Conservation (phyloP, 148 eudicot genomes). For the Tetragonia tetragonoides region DNA sequence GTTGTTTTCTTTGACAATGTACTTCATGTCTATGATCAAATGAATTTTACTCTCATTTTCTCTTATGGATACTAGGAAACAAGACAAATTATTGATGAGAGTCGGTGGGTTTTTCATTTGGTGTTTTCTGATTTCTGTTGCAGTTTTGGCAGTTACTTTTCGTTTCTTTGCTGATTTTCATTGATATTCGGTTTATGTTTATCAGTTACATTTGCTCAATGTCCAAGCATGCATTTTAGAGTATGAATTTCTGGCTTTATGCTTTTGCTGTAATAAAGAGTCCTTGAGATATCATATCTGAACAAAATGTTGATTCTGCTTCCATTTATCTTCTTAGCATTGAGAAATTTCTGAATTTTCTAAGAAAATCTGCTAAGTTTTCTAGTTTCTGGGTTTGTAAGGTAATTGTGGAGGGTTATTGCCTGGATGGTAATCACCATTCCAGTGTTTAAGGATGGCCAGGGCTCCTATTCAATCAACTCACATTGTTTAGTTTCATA, state of each 20-base stretch:
- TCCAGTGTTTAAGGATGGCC: not conserved
- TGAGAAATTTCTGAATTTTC: not conserved
- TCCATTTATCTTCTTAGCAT: constrained; percentile 8
- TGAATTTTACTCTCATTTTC: not conserved
- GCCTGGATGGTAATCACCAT: not conserved
- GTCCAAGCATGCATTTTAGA: too few species aligned
- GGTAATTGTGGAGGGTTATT: not conserved
- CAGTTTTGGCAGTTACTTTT: too few species aligned
- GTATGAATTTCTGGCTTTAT: too few species aligned
- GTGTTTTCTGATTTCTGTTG: not conserved
- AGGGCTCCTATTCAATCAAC: not conserved
- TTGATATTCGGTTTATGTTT: too few species aligned
- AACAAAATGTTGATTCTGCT: constrained; percentile 9
- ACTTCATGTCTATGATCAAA: not conserved
- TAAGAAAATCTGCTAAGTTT: not conserved
- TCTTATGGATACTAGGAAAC: not conserved
- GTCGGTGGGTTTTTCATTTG: not conserved
- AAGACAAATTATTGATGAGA: not conserved
- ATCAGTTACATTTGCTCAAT: too few species aligned
- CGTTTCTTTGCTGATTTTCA: too few species aligned
- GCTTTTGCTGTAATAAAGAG: too few species aligned
- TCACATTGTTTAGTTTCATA: not conserved
- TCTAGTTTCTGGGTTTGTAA: too few species aligned
- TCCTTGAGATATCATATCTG: not conserved
- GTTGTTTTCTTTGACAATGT: not conserved